Evolutionary conservation across 2,329 filamentous ascomycete species (phyloP), one percentile per base, ranked within the genome.

Genomic region (Trichoderma koningii): DNA sequence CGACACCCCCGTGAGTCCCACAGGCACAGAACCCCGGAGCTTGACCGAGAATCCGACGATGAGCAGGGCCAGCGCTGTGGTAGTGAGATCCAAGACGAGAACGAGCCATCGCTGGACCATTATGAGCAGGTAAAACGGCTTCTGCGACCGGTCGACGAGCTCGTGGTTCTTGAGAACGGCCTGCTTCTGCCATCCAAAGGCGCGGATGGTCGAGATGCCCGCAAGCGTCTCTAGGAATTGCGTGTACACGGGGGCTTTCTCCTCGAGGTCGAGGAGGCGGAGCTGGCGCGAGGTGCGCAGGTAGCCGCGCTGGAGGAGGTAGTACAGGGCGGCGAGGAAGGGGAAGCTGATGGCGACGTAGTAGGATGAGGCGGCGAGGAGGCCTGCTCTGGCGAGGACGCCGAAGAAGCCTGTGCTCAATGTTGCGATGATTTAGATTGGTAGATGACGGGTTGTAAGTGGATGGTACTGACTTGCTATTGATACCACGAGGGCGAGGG

Each of bases 41-140:
- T 70, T 63, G 17, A 83, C 77, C 1, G 81, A 79, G 10, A 84
- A 82, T 72, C 47, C 74, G 17, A 85, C 79, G 3, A 85, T 69
- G 7, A 83, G 69, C 1, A 81, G 75, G 1, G 82, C 81, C 15
- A 85, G 74, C 3, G 70, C 78, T 0, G 81, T 77, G 0, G 83
- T 80, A 0, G 82, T 75, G 30, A 85, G 71, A 64, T 85, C 81
- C 1, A 86, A 71, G 0, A 83, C 81, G 1, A 87, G 72, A 0
- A 76, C 79, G 0, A 86, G 74, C 85, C 85, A 88, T 42, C 83
- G 78, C 70, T 88, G 86, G 3, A 86, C 79, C 45, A 81, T 80
- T 64, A 79, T 82, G 6, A 87, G 76, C 0, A 87, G 76, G 68
- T 88, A 88, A 56, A 82, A 84, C 0, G 85, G 85, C 23, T 77